Evolutionary conservation across 345 rosid genomes (phyloP), one percentile per base, ranked within the genome.

Genomic region (Salix suchowensis): DNA sequence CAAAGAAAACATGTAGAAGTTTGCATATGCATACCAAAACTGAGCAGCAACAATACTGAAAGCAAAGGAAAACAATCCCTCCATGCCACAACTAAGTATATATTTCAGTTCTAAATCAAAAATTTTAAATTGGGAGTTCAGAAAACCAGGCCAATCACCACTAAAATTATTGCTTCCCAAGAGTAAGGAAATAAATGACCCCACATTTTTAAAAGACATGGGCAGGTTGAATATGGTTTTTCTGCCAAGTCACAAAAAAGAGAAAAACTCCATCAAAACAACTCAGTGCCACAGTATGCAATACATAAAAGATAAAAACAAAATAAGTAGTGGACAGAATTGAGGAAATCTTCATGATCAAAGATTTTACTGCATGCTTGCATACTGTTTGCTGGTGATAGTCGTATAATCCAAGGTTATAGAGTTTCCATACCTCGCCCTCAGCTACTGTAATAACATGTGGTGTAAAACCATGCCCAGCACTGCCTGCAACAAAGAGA

Each of bases 391-490:
- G 39, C 10, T 4, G 48, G 28, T 15, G 34, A 50, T 16, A 26
- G 30, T 15, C 64, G 10, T 6, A 76, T 44, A 65, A 61, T 68
- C 42, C 26, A 73, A 70, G 46, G 64, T 15, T 48, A 55, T 16
- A 65, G 44, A 52, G 67, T 32, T 72, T 61, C 67, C 88, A 75
- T 89, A 95, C 98, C 92, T 95, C 97, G 46, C 97, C 97, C 72
- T 91, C 88, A 77, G 86, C 84, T 80, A 90, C 88, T 83, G 82
- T 80, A 66, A 95, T 86, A 74, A 93, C 84, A 85, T 93, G 91
- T 6, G 97, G 93, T 52, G 87, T 88, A 85, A 95, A 91, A 71
- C 92, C 89, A 65, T 88, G 92, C 74, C 97, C 96, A 2, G 86
- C 82, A 74, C 83, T 86, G 74, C 94, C 97, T 92, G 88, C 80